Evolutionary conservation across 75 land plant species (phyloP).

Genomic region (Adiantum capillusveneris): DNA sequence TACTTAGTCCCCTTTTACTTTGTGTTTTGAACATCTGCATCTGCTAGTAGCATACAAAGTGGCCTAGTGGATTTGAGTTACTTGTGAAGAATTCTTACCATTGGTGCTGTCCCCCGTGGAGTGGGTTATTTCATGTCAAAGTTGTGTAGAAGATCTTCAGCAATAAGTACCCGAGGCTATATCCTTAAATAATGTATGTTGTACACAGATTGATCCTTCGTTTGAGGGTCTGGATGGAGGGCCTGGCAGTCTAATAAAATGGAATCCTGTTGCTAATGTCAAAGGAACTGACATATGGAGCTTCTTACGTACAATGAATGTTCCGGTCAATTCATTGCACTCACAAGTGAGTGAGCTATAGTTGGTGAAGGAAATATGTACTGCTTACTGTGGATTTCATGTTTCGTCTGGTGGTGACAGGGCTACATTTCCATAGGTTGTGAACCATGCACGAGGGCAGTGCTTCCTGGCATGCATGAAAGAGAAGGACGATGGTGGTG

Average conservation of each 20-base stretch:
- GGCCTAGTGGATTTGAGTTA: no score
- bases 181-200: background rate
- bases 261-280: constrained; percentile 85
- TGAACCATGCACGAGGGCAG: constrained; percentile 92
- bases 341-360: constrained; percentile 28
- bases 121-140: no score
- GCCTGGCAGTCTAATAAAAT: constrained; percentile 74
- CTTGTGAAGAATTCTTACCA: no score
- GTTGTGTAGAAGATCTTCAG: no score
- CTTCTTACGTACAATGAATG: constrained; percentile 76
- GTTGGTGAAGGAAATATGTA: background rate
- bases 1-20: background rate
- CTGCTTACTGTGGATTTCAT: background rate
- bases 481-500: constrained; percentile 99
- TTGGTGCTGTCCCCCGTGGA: no score
- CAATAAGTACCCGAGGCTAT: no score
- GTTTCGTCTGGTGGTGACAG: constrained; percentile 15
- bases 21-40: no score
- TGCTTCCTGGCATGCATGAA: constrained; percentile 87
- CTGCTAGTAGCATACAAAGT: no score
- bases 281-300: constrained; percentile 68
- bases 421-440: constrained; percentile 91
- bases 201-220: constrained; percentile 45
- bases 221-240: constrained; percentile 97
- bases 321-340: constrained; percentile 79